Percentiles rank a stretch among this genome's conserved stretches.
phyloP scores from a whole-genome alignment of 352 stramenopile genomes.

The Phytophthora rubi region DNA sequence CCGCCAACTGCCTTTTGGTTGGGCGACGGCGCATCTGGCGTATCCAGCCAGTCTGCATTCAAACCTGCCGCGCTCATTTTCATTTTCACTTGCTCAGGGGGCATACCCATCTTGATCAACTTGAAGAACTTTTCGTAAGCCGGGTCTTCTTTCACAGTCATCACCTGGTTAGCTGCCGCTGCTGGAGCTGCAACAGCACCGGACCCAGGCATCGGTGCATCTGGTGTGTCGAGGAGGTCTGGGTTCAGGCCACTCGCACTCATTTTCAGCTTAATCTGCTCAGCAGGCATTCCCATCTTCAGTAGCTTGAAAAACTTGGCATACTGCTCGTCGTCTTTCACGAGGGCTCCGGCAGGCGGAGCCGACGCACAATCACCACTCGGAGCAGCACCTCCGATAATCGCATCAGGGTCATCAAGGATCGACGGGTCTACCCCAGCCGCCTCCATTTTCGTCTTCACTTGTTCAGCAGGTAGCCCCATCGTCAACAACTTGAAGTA shows the following conservation, averaged over 20 bases:
- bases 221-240: conserved; percentile 88
- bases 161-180: conserved; percentile 16
- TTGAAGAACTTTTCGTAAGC: conserved; percentile 97
- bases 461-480: conserved; percentile 79
- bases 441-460: conserved; percentile 89
- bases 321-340: conserved; percentile 87
- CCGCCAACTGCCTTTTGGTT: conserved; percentile 53
- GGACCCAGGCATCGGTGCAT: conserved; percentile 79
- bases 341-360: conserved; percentile 30
- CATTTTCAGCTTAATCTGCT: conserved; percentile 96
- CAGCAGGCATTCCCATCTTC: conserved; percentile 94
- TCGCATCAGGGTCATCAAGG: conserved; percentile 71
- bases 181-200: conserved; percentile 23
- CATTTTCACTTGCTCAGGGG: conserved; percentile 92
- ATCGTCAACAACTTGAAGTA: conserved; percentile 88
- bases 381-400: conserved; percentile 54
- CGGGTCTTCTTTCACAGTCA: conserved; percentile 93
- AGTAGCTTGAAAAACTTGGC: conserved; percentile 97
- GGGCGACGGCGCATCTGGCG: conserved; percentile 71
- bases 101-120: conserved; percentile 92
- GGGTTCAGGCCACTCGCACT: conserved; percentile 92
- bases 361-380: conserved; percentile 3
- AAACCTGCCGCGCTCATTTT: conserved; percentile 88
- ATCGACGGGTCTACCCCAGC: conserved; percentile 67
- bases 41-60: conserved; percentile 71